phyloP scores from a whole-genome alignment of 768 basidiomycete genomes.

The Tephrocybe sp. region DNA sequence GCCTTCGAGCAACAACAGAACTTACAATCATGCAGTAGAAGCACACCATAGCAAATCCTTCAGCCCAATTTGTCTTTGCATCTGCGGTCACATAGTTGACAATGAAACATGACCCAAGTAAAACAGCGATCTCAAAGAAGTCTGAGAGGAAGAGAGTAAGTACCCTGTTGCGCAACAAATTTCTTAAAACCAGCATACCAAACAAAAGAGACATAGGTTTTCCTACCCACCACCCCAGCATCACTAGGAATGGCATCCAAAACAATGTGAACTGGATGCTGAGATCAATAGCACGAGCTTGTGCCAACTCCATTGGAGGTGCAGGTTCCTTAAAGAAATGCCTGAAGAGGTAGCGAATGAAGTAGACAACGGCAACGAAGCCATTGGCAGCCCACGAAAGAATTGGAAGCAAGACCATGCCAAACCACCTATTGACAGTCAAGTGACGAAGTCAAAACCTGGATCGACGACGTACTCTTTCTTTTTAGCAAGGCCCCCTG shows the following conservation, averaged over 20 bases:
- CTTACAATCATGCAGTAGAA: slow-evolving; percentile 68
- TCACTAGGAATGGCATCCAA: slow-evolving; percentile 73
- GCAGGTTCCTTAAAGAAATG: slow-evolving; percentile 37
- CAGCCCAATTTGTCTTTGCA: slow-evolving; percentile 77
- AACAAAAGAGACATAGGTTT: slow-evolving; percentile 66
- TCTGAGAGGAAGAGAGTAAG: slow-evolving; percentile 37
- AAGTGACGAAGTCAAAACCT: not conserved
- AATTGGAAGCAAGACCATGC: slow-evolving; percentile 66
- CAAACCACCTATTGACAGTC: slow-evolving; percentile 55
- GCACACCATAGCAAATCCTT: slow-evolving; percentile 62
- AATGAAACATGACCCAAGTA: slow-evolving; percentile 68
- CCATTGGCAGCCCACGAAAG: slow-evolving; percentile 76
- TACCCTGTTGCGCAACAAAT: not conserved
- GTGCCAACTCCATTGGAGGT: slow-evolving; percentile 57
- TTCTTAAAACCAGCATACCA: slow-evolving; percentile 36
- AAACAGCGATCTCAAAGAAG: slow-evolving; percentile 61
- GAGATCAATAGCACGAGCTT: slow-evolving; percentile 69
- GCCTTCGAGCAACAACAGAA: not conserved
- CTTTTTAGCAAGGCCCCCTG: slow-evolving; percentile 30
- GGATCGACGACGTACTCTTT: slow-evolving; percentile 40
- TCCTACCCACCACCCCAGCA: slow-evolving; percentile 65
- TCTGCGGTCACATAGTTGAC: slow-evolving; percentile 82
- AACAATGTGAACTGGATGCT: slow-evolving; percentile 76
- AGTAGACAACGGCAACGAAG: slow-evolving; percentile 55
- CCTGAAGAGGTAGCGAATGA: slow-evolving; percentile 41